phyloP scores from a whole-genome alignment of 352 stramenopile genomes.

The Phytophthora pisi region DNA sequence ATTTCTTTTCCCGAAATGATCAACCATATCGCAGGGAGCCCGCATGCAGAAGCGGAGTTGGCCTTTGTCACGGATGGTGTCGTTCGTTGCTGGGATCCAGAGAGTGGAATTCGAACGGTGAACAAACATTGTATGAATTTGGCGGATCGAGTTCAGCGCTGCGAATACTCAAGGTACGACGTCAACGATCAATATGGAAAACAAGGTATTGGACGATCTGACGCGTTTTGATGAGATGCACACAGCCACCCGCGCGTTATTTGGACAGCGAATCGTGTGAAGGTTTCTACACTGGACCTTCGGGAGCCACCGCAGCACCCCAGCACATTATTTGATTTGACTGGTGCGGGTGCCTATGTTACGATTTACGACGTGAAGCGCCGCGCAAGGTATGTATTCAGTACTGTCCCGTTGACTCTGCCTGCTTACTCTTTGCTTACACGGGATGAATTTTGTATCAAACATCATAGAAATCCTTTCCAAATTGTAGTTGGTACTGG shows the following conservation, averaged over 20 bases:
- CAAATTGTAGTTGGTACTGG: constrained; percentile 73
- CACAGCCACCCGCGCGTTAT: constrained; percentile 74
- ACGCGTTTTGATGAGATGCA: background rate
- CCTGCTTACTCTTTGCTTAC: background rate
- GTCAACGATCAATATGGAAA: background rate
- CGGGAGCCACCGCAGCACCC: constrained; percentile 39
- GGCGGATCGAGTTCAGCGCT: constrained; percentile 54
- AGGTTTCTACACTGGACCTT: constrained; percentile 55
- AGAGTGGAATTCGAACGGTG: constrained; percentile 46
- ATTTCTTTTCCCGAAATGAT: constrained; percentile 64
- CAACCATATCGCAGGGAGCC: constrained; percentile 65
- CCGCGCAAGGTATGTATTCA: constrained; percentile 47
- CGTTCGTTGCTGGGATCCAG: constrained; percentile 58
- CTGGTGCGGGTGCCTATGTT: constrained; percentile 34
- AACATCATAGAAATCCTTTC: constrained; percentile 55
- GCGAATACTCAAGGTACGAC: constrained; percentile 76
- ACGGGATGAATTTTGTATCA: background rate
- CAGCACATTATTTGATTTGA: constrained; percentile 61
- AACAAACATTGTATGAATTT: constrained; percentile 22
- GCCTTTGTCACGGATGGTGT: constrained; percentile 62
- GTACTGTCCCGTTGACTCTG: background rate
- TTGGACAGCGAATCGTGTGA: constrained; percentile 56
- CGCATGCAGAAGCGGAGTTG: constrained; percentile 63
- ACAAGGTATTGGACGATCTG: background rate
- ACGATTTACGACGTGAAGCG: constrained; percentile 75